Evolutionary conservation across 1,139 yeast species (phyloP).

Genomic region (Yamadazyma friedrichii): DNA sequence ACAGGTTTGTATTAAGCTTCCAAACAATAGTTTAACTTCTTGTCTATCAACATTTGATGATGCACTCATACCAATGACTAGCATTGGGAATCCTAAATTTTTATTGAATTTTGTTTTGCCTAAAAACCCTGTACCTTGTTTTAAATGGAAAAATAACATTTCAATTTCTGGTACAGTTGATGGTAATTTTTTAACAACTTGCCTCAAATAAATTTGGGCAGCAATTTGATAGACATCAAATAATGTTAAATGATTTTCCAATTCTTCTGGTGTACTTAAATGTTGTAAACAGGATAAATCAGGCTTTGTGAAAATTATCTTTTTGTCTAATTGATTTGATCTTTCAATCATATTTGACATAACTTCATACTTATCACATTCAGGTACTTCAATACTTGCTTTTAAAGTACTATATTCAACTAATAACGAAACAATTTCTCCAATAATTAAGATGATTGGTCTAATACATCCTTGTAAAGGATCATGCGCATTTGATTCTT

Average conservation of each 20-base stretch:
- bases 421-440: constrained; percentile 11
- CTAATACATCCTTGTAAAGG: constrained; percentile 12
- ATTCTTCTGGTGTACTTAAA: constrained; percentile 7
- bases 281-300: constrained; percentile 4
- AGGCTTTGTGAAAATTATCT: constrained; percentile 5
- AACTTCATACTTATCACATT: constrained; percentile 4
- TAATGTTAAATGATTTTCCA: constrained; percentile 4
- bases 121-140: constrained; percentile 2
- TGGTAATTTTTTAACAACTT: constrained; percentile 8
- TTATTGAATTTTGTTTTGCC: constrained; percentile 6
- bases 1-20: constrained; percentile 4
- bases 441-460: constrained; percentile 11
- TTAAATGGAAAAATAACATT: constrained; percentile 6
- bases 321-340: constrained; percentile 7
- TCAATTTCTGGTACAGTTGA: constrained; percentile 11
- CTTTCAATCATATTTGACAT: constrained; percentile 4
- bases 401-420: constrained; percentile 7
- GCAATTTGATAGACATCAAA: constrained; percentile 7
- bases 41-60: constrained; percentile 4
- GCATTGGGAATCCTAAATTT: constrained; percentile 11
- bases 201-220: constrained; percentile 5
- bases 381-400: constrained; percentile 2
- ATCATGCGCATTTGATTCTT: constrained; percentile 5
- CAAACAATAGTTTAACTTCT: constrained; percentile 2
- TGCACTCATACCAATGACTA: constrained; percentile 7